phyloP scores from a whole-genome alignment of 257 asterid genomes.

The Ilex asprella region DNA sequence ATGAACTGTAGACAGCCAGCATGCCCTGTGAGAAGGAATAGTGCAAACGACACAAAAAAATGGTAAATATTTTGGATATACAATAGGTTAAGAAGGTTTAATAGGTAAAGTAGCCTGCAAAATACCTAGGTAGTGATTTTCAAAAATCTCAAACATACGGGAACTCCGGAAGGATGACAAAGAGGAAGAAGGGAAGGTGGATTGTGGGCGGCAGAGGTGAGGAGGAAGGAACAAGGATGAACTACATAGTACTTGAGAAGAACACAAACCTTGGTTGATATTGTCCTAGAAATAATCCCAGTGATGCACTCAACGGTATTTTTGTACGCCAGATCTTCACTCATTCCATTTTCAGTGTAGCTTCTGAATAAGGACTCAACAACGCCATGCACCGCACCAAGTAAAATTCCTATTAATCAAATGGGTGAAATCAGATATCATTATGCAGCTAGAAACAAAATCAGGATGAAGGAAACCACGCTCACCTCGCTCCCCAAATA shows the following conservation, averaged over 20 bases:
- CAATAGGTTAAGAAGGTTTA: no score
- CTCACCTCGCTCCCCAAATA: slow-evolving; percentile 92
- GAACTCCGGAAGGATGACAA: background rate
- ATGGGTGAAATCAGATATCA: slow-evolving; percentile 11
- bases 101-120: no score
- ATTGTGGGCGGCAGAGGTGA: background rate
- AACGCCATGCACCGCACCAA: slow-evolving; percentile 95
- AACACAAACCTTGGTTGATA: slow-evolving; percentile 71
- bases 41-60: background rate
- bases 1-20: slow-evolving; percentile 76
- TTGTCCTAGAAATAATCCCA: slow-evolving; percentile 75
- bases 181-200: background rate
- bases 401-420: slow-evolving; percentile 63
- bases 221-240: background rate
- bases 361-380: slow-evolving; percentile 91
- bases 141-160: no score
- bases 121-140: no score
- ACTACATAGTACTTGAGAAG: background rate
- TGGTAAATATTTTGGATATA: no score
- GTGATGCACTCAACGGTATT: slow-evolving; percentile 92
- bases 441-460: background rate
- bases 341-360: slow-evolving; percentile 89
- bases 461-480: slow-evolving; percentile 1
- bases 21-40: slow-evolving; percentile 56
- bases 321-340: slow-evolving; percentile 87